These are phyloP conservation scores for Ganoderma resinaceum DNA, from an alignment of 1,284 basidiomycete genomes.

Conservation along the genomic window DNA sequence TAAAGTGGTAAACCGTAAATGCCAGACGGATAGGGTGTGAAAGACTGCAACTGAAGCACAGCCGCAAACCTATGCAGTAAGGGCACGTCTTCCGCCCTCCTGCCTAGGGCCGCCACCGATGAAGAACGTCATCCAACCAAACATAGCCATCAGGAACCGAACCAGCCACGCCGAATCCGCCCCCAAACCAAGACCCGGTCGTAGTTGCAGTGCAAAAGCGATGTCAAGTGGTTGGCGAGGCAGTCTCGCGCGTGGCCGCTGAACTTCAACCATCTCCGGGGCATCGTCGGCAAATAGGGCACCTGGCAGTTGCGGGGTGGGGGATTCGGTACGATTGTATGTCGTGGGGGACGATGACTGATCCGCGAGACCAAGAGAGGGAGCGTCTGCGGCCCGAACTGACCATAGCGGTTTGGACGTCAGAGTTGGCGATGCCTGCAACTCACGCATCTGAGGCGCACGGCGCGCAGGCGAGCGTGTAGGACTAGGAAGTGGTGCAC, in stretches of 20 bases:
- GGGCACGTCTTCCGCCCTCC: constrained; percentile 20
- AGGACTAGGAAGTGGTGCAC: constrained; percentile 25
- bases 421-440: constrained; percentile 30
- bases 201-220: constrained; percentile 77
- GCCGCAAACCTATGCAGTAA: constrained; percentile 17
- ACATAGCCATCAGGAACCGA: constrained; percentile 77
- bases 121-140: constrained; percentile 73
- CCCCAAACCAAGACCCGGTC: constrained; percentile 68
- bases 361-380: constrained; percentile 34
- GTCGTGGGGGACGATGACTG: constrained; percentile 18
- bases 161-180: constrained; percentile 82
- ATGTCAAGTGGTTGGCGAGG: constrained; percentile 61
- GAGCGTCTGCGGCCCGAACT: constrained; percentile 45
- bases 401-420: constrained; percentile 49
- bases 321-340: constrained; percentile 13
- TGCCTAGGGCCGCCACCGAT: constrained; percentile 38
- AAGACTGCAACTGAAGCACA: neutral
- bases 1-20: neutral
- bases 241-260: constrained; percentile 42
- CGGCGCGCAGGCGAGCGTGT: constrained; percentile 35
- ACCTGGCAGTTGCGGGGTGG: constrained; percentile 36
- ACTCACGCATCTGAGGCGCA: constrained; percentile 43
- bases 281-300: constrained; percentile 34
- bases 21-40: neutral
- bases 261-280: constrained; percentile 28